These are phyloP conservation scores for Lithohypha guttulata DNA, from an alignment of 2,329 filamentous ascomycete species.

Conservation along the genomic window DNA sequence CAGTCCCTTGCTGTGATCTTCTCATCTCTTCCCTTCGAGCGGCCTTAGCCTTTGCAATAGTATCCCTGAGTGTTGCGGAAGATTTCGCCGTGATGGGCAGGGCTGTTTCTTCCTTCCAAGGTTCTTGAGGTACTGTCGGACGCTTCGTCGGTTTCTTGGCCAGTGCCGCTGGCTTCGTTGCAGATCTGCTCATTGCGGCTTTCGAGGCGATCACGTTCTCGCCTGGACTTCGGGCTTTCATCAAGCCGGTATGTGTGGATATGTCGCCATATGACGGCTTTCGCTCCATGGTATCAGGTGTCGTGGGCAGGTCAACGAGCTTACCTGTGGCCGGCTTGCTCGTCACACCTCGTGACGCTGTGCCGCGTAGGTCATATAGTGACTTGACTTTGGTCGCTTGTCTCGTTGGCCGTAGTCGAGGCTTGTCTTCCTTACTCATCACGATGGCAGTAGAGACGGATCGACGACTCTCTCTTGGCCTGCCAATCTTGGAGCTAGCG, in stretches of 20 bases:
- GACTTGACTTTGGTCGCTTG: constrained; percentile 6
- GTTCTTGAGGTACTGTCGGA: not conserved
- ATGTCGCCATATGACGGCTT: not conserved
- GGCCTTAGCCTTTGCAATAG: constrained; percentile 81
- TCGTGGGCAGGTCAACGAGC: constrained; percentile 12
- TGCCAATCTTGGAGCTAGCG: constrained; percentile 16
- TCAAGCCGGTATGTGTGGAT: constrained; percentile 3
- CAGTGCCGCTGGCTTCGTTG: not conserved
- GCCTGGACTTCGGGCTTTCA: constrained; percentile 13
- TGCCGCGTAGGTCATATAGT: constrained; percentile 5
- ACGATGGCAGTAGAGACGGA: constrained; percentile 4
- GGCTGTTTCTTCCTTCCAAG: not conserved
- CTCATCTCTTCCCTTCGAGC: constrained; percentile 25
- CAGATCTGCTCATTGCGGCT: not conserved
- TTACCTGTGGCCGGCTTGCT: constrained; percentile 13
- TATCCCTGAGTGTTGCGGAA: constrained; percentile 71
- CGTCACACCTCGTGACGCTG: constrained; percentile 6
- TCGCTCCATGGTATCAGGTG: not conserved
- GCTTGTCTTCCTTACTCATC: not conserved
- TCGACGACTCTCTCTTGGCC: not conserved
- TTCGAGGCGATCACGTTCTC: constrained; percentile 13
- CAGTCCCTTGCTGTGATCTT: constrained; percentile 8
- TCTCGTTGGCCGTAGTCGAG: not conserved
- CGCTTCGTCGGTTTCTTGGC: not conserved
- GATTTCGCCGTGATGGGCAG: constrained; percentile 48